Base-by-base conservation (phyloP, 2,329 filamentous ascomycete species). In the Pezicula carpinea region DNA sequence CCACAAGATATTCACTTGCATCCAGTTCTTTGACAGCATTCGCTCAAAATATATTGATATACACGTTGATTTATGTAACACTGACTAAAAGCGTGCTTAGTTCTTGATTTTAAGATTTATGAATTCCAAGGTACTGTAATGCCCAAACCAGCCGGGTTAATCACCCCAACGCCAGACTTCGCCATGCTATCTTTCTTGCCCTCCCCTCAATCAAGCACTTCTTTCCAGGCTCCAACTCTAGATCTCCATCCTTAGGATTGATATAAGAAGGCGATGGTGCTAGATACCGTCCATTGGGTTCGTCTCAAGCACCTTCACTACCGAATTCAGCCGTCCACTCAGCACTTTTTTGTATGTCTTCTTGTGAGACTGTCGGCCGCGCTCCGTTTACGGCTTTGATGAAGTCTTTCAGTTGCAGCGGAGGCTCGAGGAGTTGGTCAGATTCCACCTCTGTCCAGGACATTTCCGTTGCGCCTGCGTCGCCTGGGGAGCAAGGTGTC, bases 261-360 rank as follows among this genome's bases (percentile, higher is more conserved):
- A 11, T 10, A 13, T 29, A 29, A 11, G 26, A 29, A 29, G 10
- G 13, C 6, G 26, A 11, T 8, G 13, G 21, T 17, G 18, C 4
- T 38, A 18, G 13, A 18, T 13, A 5, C 29, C 29, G 17, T 44
- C 4, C 5, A 19, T n/a, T 23, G 19, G 17, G 11, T 17, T 17
- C n/a, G 36, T 11, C 29, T 62, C 50, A 65, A 39, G 57, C 59
- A 23, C 92, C 92, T 66, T 96, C 92, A 64, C 89, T 95, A 47
- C 92, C 92, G 69, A 97, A 97, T 70, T 97, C 91, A 60, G 85
- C 80, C 8, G 93, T 99, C 93, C 93, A 99, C 38, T 96, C 90
- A 39, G 87, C 77, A 66, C 92, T 96, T 61, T 81, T 79, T 56
- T 82, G 77, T 39, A 99, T 76, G 64, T 99, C 95, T 43, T 90